Percentiles rank a stretch among this genome's conserved stretches.
phyloP scores from a whole-genome alignment of 495 filamentous ascomycete genomes.

The Chaetomium tenue region DNA sequence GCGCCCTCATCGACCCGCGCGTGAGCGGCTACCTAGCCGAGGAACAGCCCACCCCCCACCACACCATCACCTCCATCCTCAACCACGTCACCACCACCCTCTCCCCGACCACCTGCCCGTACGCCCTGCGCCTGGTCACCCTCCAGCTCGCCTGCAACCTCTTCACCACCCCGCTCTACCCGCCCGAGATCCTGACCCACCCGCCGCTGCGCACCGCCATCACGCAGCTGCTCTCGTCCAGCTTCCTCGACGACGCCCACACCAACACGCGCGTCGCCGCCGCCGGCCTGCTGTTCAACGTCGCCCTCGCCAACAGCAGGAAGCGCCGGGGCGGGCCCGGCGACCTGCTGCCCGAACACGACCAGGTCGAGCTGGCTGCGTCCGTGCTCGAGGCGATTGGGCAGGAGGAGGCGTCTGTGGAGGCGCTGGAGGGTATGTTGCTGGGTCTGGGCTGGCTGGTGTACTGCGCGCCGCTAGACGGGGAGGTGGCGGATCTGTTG shows the following conservation, averaged over 20 bases:
- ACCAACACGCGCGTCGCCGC: conserved; percentile 67
- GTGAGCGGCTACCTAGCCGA: conserved; percentile 85
- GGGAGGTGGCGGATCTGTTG: conserved; percentile 73
- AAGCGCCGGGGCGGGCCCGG: conserved; percentile 55
- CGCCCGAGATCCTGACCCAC: conserved; percentile 42
- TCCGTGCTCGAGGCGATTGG: conserved; percentile 72
- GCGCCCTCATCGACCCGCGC: conserved; percentile 74
- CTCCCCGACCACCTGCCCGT: conserved; percentile 53
- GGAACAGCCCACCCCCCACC: conserved; percentile 63
- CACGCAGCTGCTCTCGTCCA: conserved; percentile 50
- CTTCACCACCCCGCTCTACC: conserved; percentile 61
- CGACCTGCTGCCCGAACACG: conserved; percentile 62
- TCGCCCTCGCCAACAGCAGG: conserved; percentile 67
- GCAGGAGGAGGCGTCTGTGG: conserved; percentile 62
- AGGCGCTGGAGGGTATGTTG: conserved; percentile 70
- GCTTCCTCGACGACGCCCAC: conserved; percentile 56
- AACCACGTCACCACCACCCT: conserved; percentile 51
- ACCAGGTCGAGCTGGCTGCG: conserved; percentile 76
- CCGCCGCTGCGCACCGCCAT: conserved; percentile 41
- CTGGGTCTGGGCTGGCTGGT: conserved; percentile 69
- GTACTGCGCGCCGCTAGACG: conserved; percentile 65
- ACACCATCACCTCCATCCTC: conserved; percentile 64
- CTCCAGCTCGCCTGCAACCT: conserved; percentile 62
- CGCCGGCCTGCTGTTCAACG: conserved; percentile 77
- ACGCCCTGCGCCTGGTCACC: conserved; percentile 78